phyloP scores from a whole-genome alignment of 1,139 yeast genomes.

The Candida freyschussii region DNA sequence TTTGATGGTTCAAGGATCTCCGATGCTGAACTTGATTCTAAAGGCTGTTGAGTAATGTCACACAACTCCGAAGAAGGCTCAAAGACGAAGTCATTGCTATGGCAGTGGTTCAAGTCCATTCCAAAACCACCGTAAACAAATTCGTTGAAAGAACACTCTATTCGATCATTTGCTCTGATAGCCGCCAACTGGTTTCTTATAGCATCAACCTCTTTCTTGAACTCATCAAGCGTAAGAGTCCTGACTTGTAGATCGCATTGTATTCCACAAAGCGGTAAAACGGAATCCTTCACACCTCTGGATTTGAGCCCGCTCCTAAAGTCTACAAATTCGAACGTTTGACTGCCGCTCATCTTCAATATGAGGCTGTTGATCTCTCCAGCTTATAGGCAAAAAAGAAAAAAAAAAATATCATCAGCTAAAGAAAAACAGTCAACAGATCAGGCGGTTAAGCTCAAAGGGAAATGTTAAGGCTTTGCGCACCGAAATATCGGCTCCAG shows the following conservation, averaged over 20 bases:
- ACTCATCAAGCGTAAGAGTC: background rate
- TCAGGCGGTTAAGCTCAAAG: background rate
- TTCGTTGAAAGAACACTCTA: too few species aligned
- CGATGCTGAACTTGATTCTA: background rate
- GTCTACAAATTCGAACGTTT: conserved; percentile 4
- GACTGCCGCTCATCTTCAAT: too few species aligned
- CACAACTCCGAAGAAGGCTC: conserved; percentile 7
- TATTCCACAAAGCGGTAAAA: conserved; percentile 1
- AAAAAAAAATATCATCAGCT: conserved; percentile 1
- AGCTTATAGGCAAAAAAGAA: conserved; percentile 1
- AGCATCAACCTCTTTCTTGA: too few species aligned
- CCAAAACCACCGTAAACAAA: too few species aligned
- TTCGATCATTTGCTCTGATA: too few species aligned
- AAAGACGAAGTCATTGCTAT: too few species aligned
- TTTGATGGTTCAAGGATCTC: background rate
- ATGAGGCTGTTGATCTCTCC: too few species aligned
- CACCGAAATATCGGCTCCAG: too few species aligned
- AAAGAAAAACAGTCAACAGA: background rate
- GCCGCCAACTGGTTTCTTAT: too few species aligned
- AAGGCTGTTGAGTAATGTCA: conserved; percentile 2
- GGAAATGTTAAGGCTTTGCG: background rate
- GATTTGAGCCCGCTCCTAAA: background rate
- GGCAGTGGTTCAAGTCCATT: too few species aligned
- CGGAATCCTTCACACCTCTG: conserved; percentile 1
- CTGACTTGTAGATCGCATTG: background rate